Conservation (phyloP, 1,284 basidiomycete species). For the Thelephora terrestris region DNA sequence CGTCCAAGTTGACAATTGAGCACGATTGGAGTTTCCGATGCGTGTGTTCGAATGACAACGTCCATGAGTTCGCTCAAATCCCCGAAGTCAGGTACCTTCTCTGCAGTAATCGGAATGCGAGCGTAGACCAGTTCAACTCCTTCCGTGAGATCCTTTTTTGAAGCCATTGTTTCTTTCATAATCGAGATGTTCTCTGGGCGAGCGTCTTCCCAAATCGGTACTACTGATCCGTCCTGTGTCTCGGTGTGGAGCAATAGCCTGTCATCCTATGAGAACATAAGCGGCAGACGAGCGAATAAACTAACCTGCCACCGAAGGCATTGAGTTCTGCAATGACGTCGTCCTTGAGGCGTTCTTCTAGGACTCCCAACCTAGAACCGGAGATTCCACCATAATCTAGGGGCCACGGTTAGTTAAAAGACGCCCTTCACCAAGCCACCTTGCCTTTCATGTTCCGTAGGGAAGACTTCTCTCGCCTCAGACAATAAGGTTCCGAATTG, state of each 20-base stretch:
- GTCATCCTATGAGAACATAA: background rate
- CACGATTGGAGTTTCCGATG: slow-evolving; percentile 74
- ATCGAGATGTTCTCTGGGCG: slow-evolving; percentile 71
- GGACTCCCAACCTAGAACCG: slow-evolving; percentile 72
- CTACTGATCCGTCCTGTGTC: slow-evolving; percentile 77
- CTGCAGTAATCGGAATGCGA: slow-evolving; percentile 88
- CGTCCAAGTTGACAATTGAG: slow-evolving; percentile 95
- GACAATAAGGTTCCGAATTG: slow-evolving; percentile 77
- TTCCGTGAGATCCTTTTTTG: slow-evolving; percentile 31
- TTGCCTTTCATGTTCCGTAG: slow-evolving; percentile 81
- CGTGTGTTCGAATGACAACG: slow-evolving; percentile 68
- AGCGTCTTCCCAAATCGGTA: slow-evolving; percentile 95
- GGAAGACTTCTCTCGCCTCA: slow-evolving; percentile 71
- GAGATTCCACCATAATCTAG: slow-evolving; percentile 91
- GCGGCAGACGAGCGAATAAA: background rate
- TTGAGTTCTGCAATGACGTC: slow-evolving; percentile 83
- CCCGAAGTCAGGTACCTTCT: slow-evolving; percentile 59
- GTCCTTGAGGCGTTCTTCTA: slow-evolving; percentile 87
- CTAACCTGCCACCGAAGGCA: slow-evolving; percentile 73
- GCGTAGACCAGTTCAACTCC: slow-evolving; percentile 66
- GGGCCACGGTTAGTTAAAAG: slow-evolving; percentile 3
- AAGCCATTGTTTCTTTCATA: slow-evolving; percentile 84
- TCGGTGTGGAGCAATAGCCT: slow-evolving; percentile 89
- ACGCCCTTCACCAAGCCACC: background rate
- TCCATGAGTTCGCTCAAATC: slow-evolving; percentile 74